Conservation (phyloP, 2,329 filamentous ascomycete species). For the Cladobotryum protrusum region DNA sequence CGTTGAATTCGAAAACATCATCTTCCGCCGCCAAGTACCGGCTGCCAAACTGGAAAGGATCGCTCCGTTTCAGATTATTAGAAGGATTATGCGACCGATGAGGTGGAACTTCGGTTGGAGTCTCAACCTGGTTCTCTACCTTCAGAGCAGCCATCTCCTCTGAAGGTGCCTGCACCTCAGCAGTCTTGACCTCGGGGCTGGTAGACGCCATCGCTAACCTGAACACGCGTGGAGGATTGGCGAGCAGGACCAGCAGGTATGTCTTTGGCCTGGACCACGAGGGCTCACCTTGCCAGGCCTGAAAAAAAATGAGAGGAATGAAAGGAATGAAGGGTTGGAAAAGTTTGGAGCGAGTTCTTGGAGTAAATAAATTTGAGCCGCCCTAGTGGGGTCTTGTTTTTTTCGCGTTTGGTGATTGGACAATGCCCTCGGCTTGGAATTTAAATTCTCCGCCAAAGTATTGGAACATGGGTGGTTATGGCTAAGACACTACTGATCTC, state of each 20-base stretch:
- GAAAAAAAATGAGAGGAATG: background rate
- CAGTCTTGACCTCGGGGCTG: background rate
- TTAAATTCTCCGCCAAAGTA: no score
- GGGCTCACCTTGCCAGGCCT: constrained; percentile 2
- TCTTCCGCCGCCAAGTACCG: constrained; percentile 77
- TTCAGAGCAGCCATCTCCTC: constrained; percentile 20
- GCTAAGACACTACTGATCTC: no score
- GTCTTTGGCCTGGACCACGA: background rate
- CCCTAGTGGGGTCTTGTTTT: no score
- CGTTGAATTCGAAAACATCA: constrained; percentile 94
- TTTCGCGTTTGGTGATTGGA: no score
- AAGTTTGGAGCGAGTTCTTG: background rate
- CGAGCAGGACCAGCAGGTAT: background rate
- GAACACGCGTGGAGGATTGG: constrained; percentile 1
- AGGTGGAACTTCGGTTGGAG: constrained; percentile 36
- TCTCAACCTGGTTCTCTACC: constrained; percentile 8
- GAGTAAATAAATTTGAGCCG: background rate
- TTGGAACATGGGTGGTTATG: no score
- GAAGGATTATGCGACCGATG: constrained; percentile 66
- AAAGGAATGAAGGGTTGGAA: background rate
- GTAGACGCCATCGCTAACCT: constrained; percentile 5
- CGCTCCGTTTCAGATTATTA: constrained; percentile 75
- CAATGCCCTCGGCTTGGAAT: no score
- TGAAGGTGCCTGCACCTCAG: constrained; percentile 10
- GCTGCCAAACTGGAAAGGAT: constrained; percentile 94